A percentile compares a stretch with the other conserved stretches of the same genome.
Evolutionary conservation across 345 rosid species (phyloP).

Genomic region (Angophora floribunda): DNA sequence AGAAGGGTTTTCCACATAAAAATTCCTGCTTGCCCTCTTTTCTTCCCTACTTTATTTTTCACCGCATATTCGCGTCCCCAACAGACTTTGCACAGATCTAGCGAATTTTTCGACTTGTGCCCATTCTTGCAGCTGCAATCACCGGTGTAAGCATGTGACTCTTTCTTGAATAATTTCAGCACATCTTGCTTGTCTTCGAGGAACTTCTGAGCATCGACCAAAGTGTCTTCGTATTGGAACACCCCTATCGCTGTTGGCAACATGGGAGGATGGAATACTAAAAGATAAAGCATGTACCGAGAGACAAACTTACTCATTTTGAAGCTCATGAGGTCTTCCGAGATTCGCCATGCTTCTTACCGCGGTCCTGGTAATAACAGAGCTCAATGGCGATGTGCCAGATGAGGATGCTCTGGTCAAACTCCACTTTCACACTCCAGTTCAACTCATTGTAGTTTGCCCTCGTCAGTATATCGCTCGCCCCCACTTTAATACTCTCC

Average conservation of each 20-base stretch:
- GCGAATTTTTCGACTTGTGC: not conserved
- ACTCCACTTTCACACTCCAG: not conserved
- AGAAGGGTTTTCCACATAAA: no score
- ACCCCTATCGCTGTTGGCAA: not conserved
- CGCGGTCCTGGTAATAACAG: not conserved
- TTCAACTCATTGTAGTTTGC: rapidly evolving
- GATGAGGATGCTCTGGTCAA: not conserved
- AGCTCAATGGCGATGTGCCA: not conserved
- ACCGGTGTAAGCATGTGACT: rapidly evolving
- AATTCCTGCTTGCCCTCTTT: no score
- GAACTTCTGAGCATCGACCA: not conserved
- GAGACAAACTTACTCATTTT: not conserved
- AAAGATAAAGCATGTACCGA: not conserved
- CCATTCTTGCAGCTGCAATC: not conserved
- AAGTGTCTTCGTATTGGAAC: not conserved
- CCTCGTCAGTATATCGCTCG: rapidly evolving
- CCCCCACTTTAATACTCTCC: rapidly evolving
- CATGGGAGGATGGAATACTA: not conserved
- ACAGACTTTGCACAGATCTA: not conserved
- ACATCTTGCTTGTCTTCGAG: not conserved
- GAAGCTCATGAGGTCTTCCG: not conserved
- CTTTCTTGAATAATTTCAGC: not conserved
- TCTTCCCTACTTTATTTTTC: no score
- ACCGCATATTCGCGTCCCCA: no score
- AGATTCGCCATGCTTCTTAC: not conserved